Conservation (phyloP, 805 yeast species). For the Lipomyces oligophaga region DNA sequence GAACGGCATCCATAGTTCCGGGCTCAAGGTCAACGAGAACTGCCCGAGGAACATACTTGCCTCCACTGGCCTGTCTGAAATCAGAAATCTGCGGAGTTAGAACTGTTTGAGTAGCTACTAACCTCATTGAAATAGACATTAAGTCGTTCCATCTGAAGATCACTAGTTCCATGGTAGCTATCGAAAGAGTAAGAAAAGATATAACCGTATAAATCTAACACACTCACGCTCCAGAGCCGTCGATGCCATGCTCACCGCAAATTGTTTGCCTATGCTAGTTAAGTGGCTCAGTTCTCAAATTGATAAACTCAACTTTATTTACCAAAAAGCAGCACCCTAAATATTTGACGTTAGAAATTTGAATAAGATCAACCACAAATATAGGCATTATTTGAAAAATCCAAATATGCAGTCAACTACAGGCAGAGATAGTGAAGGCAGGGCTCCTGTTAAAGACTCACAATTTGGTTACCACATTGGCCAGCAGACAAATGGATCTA, state of each 20-base stretch:
- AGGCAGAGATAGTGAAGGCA: background rate
- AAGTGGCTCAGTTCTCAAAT: constrained; percentile 2
- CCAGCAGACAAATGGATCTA: constrained; percentile 90
- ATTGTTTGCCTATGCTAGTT: constrained; percentile 29
- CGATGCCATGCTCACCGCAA: constrained; percentile 33
- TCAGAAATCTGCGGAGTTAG: background rate
- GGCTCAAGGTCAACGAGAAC: constrained; percentile 93
- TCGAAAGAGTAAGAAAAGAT: background rate
- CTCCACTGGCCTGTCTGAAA: constrained; percentile 55
- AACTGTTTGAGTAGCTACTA: background rate
- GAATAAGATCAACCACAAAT: too few relatives aligned
- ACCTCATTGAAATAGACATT: constrained; percentile 79
- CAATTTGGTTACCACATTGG: constrained; percentile 95
- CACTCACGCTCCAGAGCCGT: constrained; percentile 30
- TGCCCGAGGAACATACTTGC: constrained; percentile 91
- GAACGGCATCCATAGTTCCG: constrained; percentile 84
- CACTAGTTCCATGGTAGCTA: constrained; percentile 33
- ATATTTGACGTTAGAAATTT: background rate
- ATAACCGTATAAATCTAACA: background rate
- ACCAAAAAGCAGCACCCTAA: constrained; percentile 32
- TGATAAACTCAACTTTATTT: too few relatives aligned
- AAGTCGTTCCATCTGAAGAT: constrained; percentile 46
- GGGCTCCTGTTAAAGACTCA: too few relatives aligned
- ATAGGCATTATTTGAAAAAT: too few relatives aligned
- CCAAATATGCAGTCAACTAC: too few relatives aligned